Base-by-base conservation (phyloP, 352 stramenopile genomes). In the Elongisporangium senticosum region DNA sequence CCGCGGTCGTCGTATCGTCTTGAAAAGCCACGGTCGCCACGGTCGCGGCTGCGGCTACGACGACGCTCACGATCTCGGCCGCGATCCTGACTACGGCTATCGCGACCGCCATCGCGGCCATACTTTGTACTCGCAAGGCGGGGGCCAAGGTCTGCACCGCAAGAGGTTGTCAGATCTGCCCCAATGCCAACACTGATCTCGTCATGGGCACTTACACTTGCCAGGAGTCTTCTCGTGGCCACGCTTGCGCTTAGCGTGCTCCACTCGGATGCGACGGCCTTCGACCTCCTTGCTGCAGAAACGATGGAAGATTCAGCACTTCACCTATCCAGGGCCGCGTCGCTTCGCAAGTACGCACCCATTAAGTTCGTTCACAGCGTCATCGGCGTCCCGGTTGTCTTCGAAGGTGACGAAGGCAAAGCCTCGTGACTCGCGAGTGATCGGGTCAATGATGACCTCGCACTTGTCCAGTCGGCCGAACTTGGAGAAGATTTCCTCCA, bases 211-310 rank as follows among this genome's bases (percentile, higher is more conserved):
- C 77, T 59, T 78, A 94, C 82, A 94, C 65, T 89, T 83, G 43
- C 84, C 84, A 13, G 84, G 84, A n/a, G 84, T 92, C 64, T 91
- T 90, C 55, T 89, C 78, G 59, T 94, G 84, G 39, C 82, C 82
- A 66, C 78, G 79, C 39, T 80, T 83, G 51, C 84, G 78, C 74
- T 92, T 94, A 57, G 84, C 83, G 51, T 89, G 80, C 64, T 94
- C 84, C 3, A 94, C 82, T 57, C 82, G 72, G 50, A 94, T 79
- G 53, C 72, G 75, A 53, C 80, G 81, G 22, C 84, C 82, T 54
- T 87, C 68, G 17, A 94, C 51, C 14, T 94, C 84, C 75, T 87
- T 87, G 48, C 84, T 93, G 55, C 57, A 62, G 5, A 40, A 55
- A 47, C 33, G 17, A 49, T 15, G 50, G 3, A 51, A 66, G 8